These are phyloP conservation scores for Botrytis fabae DNA, from an alignment of 2,329 filamentous ascomycete species.

Conservation along the genomic window DNA sequence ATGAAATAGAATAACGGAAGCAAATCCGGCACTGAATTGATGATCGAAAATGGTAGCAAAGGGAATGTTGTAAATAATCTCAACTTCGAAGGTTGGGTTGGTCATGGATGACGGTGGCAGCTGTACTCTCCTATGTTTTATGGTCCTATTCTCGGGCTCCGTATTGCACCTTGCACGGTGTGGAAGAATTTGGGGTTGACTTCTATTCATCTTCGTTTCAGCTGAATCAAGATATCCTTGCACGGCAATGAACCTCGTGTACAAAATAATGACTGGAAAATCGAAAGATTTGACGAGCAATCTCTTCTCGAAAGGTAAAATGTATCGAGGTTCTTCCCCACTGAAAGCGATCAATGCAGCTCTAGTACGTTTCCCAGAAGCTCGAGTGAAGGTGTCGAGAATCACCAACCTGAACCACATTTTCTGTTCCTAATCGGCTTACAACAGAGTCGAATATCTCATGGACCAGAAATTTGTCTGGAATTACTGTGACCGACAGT, in stretches of 20 bases:
- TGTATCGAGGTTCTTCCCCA: background rate
- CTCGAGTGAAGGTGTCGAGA: background rate
- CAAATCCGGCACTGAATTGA: background rate
- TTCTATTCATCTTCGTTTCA: background rate
- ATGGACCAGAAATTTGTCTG: too few relatives aligned
- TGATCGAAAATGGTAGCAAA: background rate
- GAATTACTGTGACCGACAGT: too few relatives aligned
- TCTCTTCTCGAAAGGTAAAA: background rate
- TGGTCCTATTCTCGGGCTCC: background rate
- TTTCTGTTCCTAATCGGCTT: background rate
- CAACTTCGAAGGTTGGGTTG: background rate
- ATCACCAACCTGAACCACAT: background rate
- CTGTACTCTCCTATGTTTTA: background rate
- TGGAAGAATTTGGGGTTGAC: background rate
- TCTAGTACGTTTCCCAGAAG: background rate
- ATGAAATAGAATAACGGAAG: background rate
- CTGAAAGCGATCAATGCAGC: background rate
- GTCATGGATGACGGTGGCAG: background rate
- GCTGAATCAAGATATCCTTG: background rate
- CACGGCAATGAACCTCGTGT: background rate
- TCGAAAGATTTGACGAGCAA: background rate
- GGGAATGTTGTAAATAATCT: background rate
- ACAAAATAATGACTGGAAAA: background rate
- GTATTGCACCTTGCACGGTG: background rate
- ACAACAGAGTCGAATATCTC: background rate